Percentiles rank a stretch among this genome's conserved stretches.
phyloP scores from a whole-genome alignment of 345 rosid species.

The Clausena lansium region DNA sequence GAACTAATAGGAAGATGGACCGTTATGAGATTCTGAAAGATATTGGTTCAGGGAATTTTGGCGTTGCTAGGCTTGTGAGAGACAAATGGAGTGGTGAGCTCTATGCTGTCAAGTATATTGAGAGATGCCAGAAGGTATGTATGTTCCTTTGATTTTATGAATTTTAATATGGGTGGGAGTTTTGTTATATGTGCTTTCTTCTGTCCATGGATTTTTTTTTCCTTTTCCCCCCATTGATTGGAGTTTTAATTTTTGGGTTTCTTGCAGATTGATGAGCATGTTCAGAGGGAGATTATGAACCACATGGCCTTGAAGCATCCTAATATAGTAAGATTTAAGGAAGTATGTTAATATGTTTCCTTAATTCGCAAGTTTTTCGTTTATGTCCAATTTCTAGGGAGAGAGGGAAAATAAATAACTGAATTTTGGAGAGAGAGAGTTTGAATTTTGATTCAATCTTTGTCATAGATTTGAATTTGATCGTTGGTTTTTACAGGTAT shows the following conservation, averaged over 20 bases:
- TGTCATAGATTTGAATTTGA: slow-evolving; percentile 7
- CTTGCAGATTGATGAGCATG: slow-evolving; percentile 86
- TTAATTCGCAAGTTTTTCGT: not conserved
- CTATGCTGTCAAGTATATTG: slow-evolving; percentile 78
- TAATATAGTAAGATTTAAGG: slow-evolving; percentile 80
- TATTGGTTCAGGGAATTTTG: slow-evolving; percentile 91
- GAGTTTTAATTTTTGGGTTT: not conserved
- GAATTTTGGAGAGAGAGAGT: not conserved
- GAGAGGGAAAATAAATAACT: slow-evolving; percentile 6
- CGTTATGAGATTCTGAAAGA: slow-evolving; percentile 72
- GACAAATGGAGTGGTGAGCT: slow-evolving; percentile 59
- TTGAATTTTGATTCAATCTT: not conserved
- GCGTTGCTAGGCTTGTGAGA: slow-evolving; percentile 78
- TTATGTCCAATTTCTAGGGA: not conserved
- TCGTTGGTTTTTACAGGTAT: slow-evolving; percentile 26
- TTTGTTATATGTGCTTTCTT: not conserved
- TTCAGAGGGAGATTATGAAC: slow-evolving; percentile 93
- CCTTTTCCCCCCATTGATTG: no score
- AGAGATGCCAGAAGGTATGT: slow-evolving; percentile 75
- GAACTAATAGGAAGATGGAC: slow-evolving; percentile 46
- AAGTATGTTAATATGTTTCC: slow-evolving; percentile 34
- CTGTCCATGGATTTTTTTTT: no score
- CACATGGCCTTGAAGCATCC: slow-evolving; percentile 90
- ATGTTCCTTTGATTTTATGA: no score
- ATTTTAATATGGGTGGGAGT: no score